phyloP scores from a whole-genome alignment of 2,329 filamentous ascomycete genomes.

The Lachnellula suecica region DNA sequence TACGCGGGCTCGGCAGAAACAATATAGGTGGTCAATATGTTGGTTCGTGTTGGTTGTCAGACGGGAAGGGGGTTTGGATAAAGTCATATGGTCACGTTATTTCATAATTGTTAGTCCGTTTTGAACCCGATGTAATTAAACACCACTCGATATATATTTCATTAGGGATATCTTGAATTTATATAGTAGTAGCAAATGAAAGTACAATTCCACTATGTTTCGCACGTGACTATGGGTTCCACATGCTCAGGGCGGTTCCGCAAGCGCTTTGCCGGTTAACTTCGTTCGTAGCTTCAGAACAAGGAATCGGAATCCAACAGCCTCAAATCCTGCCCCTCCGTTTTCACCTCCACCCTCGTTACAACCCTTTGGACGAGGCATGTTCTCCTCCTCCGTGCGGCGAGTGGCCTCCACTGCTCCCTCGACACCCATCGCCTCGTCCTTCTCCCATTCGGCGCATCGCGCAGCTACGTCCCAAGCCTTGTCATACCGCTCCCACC shows the following conservation, averaged over 20 bases:
- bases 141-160: no score
- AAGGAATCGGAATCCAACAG: background rate
- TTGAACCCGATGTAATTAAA: no score
- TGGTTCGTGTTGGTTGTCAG: no score
- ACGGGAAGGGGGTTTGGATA: no score
- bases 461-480: constrained; percentile 26
- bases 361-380: constrained; percentile 19
- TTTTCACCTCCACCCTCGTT: background rate
- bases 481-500: constrained; percentile 29
- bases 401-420: constrained; percentile 28
- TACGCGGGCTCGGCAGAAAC: no score
- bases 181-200: no score
- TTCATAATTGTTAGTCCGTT: no score
- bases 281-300: background rate
- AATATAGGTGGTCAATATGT: no score
- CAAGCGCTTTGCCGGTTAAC: background rate
- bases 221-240: no score
- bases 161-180: no score
- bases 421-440: constrained; percentile 25
- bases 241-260: background rate
- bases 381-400: constrained; percentile 35
- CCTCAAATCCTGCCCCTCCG: background rate
- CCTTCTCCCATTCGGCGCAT: constrained; percentile 24
- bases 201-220: no score
- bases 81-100: no score